Evolutionary conservation across 2,329 filamentous ascomycete species (phyloP).

Genomic region (Talaromyces islandicus): DNA sequence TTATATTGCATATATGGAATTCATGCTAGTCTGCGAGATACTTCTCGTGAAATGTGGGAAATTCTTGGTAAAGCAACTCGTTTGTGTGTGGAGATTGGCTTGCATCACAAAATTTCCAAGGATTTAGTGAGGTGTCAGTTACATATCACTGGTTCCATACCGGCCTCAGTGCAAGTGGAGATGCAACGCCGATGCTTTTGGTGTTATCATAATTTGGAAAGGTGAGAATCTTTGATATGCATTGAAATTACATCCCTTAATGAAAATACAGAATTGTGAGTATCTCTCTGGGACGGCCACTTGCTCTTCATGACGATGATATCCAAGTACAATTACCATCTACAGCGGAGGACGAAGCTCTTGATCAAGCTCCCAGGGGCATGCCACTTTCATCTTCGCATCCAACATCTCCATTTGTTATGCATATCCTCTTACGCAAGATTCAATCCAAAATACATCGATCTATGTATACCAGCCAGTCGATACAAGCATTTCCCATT

Average conservation of each 20-base stretch:
- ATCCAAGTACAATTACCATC: conserved; percentile 6
- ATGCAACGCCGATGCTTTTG: conserved; percentile 6
- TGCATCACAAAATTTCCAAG: neutral
- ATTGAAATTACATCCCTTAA: neutral
- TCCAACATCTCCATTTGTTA: conserved; percentile 2
- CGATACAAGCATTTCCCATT: neutral
- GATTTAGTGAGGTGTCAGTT: neutral
- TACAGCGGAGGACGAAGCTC: neutral
- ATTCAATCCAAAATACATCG: conserved; percentile 8
- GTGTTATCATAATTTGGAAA: conserved; percentile 6
- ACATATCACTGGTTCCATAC: conserved; percentile 1
- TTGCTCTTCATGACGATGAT: conserved; percentile 8
- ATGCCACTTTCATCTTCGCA: neutral
- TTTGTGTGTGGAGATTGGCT: neutral
- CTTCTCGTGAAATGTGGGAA: conserved; percentile 4
- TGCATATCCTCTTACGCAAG: neutral
- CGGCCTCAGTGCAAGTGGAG: neutral
- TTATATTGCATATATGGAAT: conserved; percentile 4
- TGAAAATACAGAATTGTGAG: conserved; percentile 3
- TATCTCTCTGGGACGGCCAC: conserved; percentile 5
- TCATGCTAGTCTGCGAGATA: conserved; percentile 1
- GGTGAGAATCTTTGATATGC: neutral
- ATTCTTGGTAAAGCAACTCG: conserved; percentile 1
- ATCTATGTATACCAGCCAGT: conserved; percentile 7
- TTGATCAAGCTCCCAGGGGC: neutral